A percentile compares a stretch with the other conserved stretches of the same genome.
phyloP scores from a whole-genome alignment of 768 basidiomycete genomes.

The Rubroboletus pulcherrimus region DNA sequence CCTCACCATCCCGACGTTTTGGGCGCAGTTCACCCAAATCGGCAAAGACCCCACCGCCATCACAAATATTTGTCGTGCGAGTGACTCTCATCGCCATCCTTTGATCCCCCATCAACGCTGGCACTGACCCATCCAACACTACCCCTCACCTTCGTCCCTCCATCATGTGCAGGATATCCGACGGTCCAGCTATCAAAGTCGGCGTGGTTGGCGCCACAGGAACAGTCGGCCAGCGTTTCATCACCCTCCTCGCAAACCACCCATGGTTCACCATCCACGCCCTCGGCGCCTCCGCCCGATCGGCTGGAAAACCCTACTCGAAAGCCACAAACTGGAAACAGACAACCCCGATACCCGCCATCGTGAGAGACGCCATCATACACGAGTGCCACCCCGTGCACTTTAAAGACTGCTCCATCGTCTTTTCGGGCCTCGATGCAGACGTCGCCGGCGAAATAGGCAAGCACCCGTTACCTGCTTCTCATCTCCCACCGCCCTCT shows the following conservation, averaged over 20 bases:
- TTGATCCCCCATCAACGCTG: no score
- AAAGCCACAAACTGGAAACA: constrained; percentile 88
- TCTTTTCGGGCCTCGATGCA: constrained; percentile 95
- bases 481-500: background rate
- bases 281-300: constrained; percentile 85
- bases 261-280: constrained; percentile 87
- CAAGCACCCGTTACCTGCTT: constrained; percentile 29
- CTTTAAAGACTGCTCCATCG: constrained; percentile 76
- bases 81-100: no score
- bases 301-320: constrained; percentile 78
- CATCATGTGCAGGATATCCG: constrained; percentile 22
- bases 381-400: constrained; percentile 71
- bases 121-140: no score
- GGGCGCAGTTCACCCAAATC: background rate
- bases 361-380: constrained; percentile 56
- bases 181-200: constrained; percentile 41
- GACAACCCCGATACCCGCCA: constrained; percentile 62
- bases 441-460: constrained; percentile 96
- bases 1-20: no score
- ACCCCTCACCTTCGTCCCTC: background rate
- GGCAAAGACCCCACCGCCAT: background rate
- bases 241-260: constrained; percentile 80
- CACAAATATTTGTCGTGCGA: no score
- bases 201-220: constrained; percentile 88
- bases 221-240: constrained; percentile 95